Evolutionary conservation across 305 asterid genomes (phyloP).

Genomic region (Striga hermonthica): DNA sequence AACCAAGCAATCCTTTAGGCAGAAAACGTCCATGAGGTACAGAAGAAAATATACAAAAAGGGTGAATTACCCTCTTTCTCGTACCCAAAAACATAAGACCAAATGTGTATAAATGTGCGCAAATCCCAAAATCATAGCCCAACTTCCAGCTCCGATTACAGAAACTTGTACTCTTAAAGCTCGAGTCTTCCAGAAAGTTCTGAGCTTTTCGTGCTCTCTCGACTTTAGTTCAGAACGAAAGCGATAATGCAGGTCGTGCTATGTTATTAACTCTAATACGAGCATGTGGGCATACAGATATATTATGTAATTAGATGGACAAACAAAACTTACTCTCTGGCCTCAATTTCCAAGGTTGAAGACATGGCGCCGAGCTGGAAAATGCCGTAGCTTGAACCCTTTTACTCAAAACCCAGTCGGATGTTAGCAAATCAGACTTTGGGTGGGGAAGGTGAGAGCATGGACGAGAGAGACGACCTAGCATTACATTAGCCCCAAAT

Average conservation of each 20-base stretch:
- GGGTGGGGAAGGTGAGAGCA: neutral
- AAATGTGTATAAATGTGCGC: conserved; percentile 16
- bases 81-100: neutral
- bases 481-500: conserved; percentile 26
- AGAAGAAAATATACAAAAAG: neutral
- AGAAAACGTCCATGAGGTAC: no score
- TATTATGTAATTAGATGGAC: neutral
- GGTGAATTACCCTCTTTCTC: no score
- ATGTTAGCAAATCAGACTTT: conserved; percentile 16
- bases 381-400: conserved; percentile 36
- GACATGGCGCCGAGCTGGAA: conserved; percentile 45
- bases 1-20: conserved; percentile 11
- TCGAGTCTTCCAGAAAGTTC: conserved; percentile 5
- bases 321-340: conserved; percentile 67
- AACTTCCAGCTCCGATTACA: conserved; percentile 23
- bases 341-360: conserved; percentile 93
- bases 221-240: neutral
- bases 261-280: conserved; percentile 4
- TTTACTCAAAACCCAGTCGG: conserved; percentile 21
- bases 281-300: neutral
- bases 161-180: conserved; percentile 10
- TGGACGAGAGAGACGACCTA: neutral
- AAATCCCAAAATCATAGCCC: conserved; percentile 12
- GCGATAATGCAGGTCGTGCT: neutral
- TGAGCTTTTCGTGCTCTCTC: conserved; percentile 18